Evolutionary conservation across 192 early-diverging fungal genomes (phyloP).

Genomic region (Entophlyctis helioformis): DNA sequence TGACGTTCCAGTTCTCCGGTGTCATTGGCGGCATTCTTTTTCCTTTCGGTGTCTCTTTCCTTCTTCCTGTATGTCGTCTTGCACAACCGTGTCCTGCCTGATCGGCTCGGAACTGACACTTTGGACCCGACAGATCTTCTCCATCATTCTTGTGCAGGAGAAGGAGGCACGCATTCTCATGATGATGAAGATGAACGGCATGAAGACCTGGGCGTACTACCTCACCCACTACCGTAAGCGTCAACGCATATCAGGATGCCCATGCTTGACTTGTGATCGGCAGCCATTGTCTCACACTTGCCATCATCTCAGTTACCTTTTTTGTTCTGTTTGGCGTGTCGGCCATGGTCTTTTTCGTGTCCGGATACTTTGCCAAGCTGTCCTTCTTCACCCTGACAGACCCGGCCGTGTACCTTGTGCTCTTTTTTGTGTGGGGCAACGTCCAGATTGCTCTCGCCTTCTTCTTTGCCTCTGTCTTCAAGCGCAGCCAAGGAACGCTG

Average conservation of each 20-base stretch:
- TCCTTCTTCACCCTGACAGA: slow-evolving; percentile 51
- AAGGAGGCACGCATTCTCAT: slow-evolving; percentile 56
- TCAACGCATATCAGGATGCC: too few relatives aligned
- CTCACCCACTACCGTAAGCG: slow-evolving; percentile 29
- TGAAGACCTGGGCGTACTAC: slow-evolving; percentile 50
- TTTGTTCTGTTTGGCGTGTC: slow-evolving; percentile 51
- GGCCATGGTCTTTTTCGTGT: slow-evolving; percentile 44
- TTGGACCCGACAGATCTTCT: slow-evolving; percentile 24
- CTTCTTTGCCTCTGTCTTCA: slow-evolving; percentile 51
- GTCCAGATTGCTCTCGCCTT: slow-evolving; percentile 54
- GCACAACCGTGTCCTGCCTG: too few relatives aligned
- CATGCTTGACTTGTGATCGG: too few relatives aligned
- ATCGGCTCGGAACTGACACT: background rate
- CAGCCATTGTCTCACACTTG: too few relatives aligned
- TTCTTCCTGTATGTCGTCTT: slow-evolving; percentile 32
- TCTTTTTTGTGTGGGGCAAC: slow-evolving; percentile 57
- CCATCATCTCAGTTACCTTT: too few relatives aligned
- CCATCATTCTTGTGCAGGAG: slow-evolving; percentile 58
- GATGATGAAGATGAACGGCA: slow-evolving; percentile 36
- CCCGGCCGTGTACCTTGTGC: slow-evolving; percentile 30
- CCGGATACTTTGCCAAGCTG: slow-evolving; percentile 41
- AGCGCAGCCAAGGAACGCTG: slow-evolving; percentile 40
- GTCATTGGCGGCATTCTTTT: slow-evolving; percentile 55
- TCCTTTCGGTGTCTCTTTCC: slow-evolving; percentile 64
- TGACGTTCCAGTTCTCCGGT: slow-evolving; percentile 28